These are phyloP conservation scores for Ceratobasidium sp. DNA, from an alignment of 1,284 basidiomycete species.

Conservation along the genomic window DNA sequence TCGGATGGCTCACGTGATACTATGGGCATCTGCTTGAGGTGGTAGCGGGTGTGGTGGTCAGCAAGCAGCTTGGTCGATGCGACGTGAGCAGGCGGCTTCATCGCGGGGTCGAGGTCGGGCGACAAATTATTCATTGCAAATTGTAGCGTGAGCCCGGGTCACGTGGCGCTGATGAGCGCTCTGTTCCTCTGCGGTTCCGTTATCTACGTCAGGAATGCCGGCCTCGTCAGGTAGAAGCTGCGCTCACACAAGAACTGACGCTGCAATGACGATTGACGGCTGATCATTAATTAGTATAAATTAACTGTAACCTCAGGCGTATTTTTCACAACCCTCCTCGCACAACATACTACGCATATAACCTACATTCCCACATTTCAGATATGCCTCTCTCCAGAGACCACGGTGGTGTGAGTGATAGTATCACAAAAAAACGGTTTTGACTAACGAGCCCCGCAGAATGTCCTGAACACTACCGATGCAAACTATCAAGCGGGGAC, in stretches of 20 bases:
- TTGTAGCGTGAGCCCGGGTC: constrained; percentile 8
- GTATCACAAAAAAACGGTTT: no score
- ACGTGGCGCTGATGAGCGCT: no score
- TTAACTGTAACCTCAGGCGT: not conserved
- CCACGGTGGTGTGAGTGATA: constrained; percentile 9
- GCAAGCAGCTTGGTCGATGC: constrained; percentile 27
- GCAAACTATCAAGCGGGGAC: not conserved
- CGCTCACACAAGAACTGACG: not conserved
- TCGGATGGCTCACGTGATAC: constrained; percentile 13
- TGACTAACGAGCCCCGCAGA: no score
- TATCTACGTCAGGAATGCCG: not conserved
- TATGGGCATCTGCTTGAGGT: constrained; percentile 24
- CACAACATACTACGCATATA: constrained; percentile 8
- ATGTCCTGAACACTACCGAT: not conserved
- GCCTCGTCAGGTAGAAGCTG: not conserved
- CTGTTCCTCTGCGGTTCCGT: not conserved
- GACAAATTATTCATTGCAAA: constrained; percentile 37
- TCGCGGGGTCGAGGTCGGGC: constrained; percentile 6
- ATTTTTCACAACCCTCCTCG: not conserved
- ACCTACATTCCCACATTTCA: not conserved
- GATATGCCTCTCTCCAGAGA: constrained; percentile 34
- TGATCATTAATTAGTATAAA: no score
- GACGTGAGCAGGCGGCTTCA: constrained; percentile 37
- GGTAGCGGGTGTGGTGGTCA: constrained; percentile 34
- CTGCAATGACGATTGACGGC: not conserved